Conservation (phyloP, 768 basidiomycete genomes). For the Amanita inopinata region DNA sequence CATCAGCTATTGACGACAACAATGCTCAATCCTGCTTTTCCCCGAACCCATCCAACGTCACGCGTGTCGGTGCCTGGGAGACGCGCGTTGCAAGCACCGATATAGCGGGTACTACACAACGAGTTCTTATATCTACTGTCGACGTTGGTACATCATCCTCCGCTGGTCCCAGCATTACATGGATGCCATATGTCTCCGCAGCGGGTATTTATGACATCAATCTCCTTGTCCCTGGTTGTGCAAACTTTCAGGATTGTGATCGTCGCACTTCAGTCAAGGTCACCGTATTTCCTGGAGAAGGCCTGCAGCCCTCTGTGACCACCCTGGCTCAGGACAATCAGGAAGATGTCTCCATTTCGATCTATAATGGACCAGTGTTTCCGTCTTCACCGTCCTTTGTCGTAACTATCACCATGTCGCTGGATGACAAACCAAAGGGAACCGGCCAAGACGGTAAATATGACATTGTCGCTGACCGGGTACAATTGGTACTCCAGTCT, state of each 20-base stretch:
- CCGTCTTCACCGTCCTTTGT: conserved; percentile 64
- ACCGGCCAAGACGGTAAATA: conserved; percentile 58
- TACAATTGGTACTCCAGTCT: conserved; percentile 71
- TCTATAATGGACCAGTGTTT: conserved; percentile 83
- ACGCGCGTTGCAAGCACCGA: conserved; percentile 52
- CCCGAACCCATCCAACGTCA: conserved; percentile 59
- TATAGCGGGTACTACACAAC: conserved; percentile 74
- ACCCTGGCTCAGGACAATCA: conserved; percentile 65
- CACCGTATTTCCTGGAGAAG: conserved; percentile 70
- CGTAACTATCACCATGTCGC: conserved; percentile 63
- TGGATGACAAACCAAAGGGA: conserved; percentile 58
- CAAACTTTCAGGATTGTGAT: conserved; percentile 67
- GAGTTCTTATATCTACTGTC: conserved; percentile 61
- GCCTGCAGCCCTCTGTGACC: conserved; percentile 53
- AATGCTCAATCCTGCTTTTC: conserved; percentile 72
- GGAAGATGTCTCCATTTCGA: conserved; percentile 43
- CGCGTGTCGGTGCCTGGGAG: conserved; percentile 63
- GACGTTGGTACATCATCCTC: conserved; percentile 50
- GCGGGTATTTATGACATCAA: conserved; percentile 80
- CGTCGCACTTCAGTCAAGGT: conserved; percentile 75
- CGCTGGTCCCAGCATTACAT: conserved; percentile 73
- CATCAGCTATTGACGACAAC: conserved; percentile 52
- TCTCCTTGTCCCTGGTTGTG: conserved; percentile 82
- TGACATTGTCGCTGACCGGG: conserved; percentile 75
- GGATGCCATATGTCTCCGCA: conserved; percentile 88